Evolutionary conservation across 192 early-diverging fungal species (phyloP), one percentile per base, ranked within the genome.

Genomic region (Chytriomyces hyalinus): DNA sequence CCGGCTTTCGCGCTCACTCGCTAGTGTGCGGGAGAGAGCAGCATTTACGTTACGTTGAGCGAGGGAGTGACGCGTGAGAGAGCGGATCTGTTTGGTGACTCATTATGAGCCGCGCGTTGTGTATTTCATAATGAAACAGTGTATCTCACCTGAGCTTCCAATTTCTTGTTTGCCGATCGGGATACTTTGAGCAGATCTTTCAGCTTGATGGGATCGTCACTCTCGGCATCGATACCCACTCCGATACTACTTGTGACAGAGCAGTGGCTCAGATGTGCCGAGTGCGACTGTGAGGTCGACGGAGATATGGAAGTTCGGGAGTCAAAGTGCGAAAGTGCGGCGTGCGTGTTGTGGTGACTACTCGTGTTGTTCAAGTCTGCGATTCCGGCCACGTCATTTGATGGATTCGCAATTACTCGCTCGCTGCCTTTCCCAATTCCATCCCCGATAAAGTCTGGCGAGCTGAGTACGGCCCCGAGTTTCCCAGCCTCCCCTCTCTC

Each of bases 151-250:
- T 57, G 53, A 57, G 51, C 26, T 22, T 49, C 49, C 8, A 70
- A 50, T 13, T 70, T 70, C 22, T 53, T 49, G 46, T 49, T 70
- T 20, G 68, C 68, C 0, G 49, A 53, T 20, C 68, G 68, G 9
- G 68, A 70, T 2, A 70, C 50, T 8, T 45, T 10, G 22, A 70
- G 68, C 13, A 24, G 49, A 3, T 49, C 47, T 20, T 57, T 49
- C n/a, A 70, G 68, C 46, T 26, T 15, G 49, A 53, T 13, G 7
- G 68, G 68, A 50, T 70, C 68, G 68, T 70, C 68, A 13, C 49
- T 70, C 53, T n/a, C 20, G 7, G 49, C 68, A 15, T 67, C 66
- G 45, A 67, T 67, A 2, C 15, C 36, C 36, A 36, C 36, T 36
- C 36, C 36, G 36, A 36, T 15, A 15, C 15, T 17, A 36, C 66